Evolutionary conservation across 306 rosid species (phyloP).

Genomic region (Luffa acutangula): DNA sequence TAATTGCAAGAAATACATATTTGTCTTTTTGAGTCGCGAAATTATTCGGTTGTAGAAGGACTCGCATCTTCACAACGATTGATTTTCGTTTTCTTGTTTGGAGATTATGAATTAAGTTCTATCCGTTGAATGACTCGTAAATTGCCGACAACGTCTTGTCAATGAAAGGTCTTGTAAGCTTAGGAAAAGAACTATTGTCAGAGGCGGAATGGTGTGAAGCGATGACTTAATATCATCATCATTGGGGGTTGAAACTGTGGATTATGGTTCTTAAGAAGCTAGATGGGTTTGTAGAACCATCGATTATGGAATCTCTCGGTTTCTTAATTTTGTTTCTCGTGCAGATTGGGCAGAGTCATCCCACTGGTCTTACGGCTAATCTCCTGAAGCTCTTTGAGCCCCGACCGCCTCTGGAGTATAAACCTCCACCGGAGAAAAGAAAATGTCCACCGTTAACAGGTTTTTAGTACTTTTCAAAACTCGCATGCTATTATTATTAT

Average conservation of each 20-base stretch:
- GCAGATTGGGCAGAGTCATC: slow-evolving; percentile 99
- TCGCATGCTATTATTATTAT: not conserved
- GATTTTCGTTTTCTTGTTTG: not conserved
- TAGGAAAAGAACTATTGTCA: no score
- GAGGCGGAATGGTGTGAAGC: not conserved
- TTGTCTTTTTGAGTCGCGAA: not conserved
- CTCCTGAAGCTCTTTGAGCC: slow-evolving; percentile 96
- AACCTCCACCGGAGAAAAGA: slow-evolving; percentile 94
- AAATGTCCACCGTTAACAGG: slow-evolving; percentile 90
- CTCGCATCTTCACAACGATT: not conserved
- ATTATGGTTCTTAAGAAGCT: not conserved
- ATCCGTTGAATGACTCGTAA: not conserved
- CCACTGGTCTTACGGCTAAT: slow-evolving; percentile 85
- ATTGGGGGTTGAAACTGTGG: not conserved
- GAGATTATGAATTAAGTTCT: not conserved
- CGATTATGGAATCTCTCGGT: not conserved
- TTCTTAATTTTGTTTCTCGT: not conserved
- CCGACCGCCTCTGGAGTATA: slow-evolving; percentile 83
- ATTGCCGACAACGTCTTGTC: not conserved
- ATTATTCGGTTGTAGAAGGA: not conserved
- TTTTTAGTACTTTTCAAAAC: not conserved
- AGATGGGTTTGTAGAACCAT: not conserved
- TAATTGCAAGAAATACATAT: not conserved
- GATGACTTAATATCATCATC: not conserved
- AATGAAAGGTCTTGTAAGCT: not conserved